Evolutionary conservation across 805 yeast genomes (phyloP).

Genomic region (Teunomyces barrocoloradensis): DNA sequence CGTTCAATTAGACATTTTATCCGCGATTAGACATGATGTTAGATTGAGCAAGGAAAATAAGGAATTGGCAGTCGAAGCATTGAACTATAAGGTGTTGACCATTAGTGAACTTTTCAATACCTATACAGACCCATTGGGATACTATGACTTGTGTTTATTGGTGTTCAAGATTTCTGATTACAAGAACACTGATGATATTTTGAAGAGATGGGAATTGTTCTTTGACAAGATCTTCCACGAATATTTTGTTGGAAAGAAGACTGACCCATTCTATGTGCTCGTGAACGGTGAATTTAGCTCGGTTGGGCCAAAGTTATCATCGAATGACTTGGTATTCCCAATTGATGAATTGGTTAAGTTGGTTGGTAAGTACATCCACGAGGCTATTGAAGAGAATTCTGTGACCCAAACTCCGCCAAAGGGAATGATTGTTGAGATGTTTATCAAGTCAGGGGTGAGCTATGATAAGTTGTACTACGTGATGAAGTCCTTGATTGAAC

Average conservation of each 20-base stretch:
- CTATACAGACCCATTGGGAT: conserved; percentile 84
- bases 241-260: conserved; percentile 19
- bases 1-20: conserved; percentile 67
- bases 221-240: conserved; percentile 50
- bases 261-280: conserved; percentile 38
- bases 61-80: conserved; percentile 46
- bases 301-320: conserved; percentile 63
- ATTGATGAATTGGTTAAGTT: conserved; percentile 66
- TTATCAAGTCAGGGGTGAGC: conserved; percentile 60
- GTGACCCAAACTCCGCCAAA: conserved; percentile 37
- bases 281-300: conserved; percentile 39
- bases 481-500: conserved; percentile 60
- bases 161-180: conserved; percentile 84
- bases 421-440: conserved; percentile 62
- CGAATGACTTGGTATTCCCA: conserved; percentile 79
- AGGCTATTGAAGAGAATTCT: conserved; percentile 32
- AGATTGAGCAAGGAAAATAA: conserved; percentile 50
- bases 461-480: conserved; percentile 65
- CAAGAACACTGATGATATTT: conserved; percentile 78
- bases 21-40: conserved; percentile 49
- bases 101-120: conserved; percentile 81
- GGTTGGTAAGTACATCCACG: conserved; percentile 52
- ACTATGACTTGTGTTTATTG: conserved; percentile 74
- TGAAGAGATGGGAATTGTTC: conserved; percentile 74
- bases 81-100: conserved; percentile 64